Conservation (phyloP, 306 rosid genomes). For the Oxytropis ochrocephala region DNA sequence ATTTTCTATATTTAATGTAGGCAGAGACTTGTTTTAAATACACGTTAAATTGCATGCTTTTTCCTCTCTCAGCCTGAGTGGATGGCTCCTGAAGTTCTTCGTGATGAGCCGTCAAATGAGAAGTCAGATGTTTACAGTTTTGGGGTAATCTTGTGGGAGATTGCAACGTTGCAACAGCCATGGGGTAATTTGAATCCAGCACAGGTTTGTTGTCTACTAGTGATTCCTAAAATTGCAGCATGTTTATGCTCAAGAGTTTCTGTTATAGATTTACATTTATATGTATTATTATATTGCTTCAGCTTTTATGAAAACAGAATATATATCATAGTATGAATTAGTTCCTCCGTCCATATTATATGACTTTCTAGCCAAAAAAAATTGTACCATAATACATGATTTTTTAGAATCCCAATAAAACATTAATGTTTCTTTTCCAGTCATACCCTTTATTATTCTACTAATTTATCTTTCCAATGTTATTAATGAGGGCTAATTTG, state of each 20-base stretch:
- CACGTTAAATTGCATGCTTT: slow-evolving; percentile 3
- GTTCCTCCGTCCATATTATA: too few species aligned
- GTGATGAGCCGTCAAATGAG: slow-evolving; percentile 96
- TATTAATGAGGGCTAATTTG: too few species aligned
- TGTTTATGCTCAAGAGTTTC: slow-evolving; percentile 6
- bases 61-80: slow-evolving; percentile 69
- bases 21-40: neutral
- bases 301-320: slow-evolving; percentile 4
- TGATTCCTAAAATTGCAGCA: neutral
- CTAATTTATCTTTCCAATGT: too few species aligned
- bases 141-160: slow-evolving; percentile 95
- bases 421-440: too few species aligned
- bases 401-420: too few species aligned
- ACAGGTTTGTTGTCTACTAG: slow-evolving; percentile 52
- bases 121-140: slow-evolving; percentile 95
- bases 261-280: neutral
- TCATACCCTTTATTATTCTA: too few species aligned
- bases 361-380: too few species aligned
- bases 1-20: neutral
- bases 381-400: too few species aligned
- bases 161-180: slow-evolving; percentile 85
- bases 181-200: slow-evolving; percentile 93
- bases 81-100: slow-evolving; percentile 99
- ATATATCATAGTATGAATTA: neutral
- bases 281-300: neutral